A percentile compares a stretch with the other conserved stretches of the same genome.
phyloP scores from a whole-genome alignment of 768 basidiomycete species.

The Lactarius quietus region DNA sequence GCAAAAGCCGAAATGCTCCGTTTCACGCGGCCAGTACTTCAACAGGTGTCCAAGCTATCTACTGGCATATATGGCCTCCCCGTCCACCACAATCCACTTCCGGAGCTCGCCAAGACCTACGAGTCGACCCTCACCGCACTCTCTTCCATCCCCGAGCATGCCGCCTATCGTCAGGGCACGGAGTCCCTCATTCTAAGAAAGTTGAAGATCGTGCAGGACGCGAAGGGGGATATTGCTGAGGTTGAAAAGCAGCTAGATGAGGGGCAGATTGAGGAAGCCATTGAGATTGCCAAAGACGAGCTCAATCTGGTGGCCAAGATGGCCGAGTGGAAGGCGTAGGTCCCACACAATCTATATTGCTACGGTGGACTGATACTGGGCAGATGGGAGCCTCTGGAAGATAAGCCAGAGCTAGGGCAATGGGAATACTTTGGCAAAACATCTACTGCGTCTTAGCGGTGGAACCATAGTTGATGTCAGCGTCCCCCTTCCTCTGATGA shows the following conservation, averaged over 20 bases:
- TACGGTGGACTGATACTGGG: background rate
- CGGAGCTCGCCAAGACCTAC: constrained; percentile 72
- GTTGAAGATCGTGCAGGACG: constrained; percentile 65
- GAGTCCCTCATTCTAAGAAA: constrained; percentile 83
- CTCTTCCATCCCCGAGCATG: constrained; percentile 67
- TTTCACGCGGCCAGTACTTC: constrained; percentile 65
- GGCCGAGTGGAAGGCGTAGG: constrained; percentile 96
- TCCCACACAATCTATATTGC: constrained; percentile 28
- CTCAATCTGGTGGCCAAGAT: constrained; percentile 72
- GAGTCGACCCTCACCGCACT: constrained; percentile 69
- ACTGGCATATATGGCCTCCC: constrained; percentile 84
- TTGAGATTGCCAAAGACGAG: constrained; percentile 83
- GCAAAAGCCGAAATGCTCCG: constrained; percentile 59
- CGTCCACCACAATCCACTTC: constrained; percentile 83
- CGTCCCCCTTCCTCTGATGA: background rate
- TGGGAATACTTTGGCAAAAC: constrained; percentile 79
- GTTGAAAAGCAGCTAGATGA: constrained; percentile 77
- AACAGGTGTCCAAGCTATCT: constrained; percentile 57
- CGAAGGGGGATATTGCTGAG: constrained; percentile 58
- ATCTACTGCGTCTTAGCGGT: constrained; percentile 40
- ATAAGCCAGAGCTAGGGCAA: constrained; percentile 76
- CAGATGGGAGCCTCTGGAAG: constrained; percentile 85
- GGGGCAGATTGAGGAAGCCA: constrained; percentile 82
- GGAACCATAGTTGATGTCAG: background rate
- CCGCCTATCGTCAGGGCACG: constrained; percentile 86